Base-by-base conservation (phyloP, 192 early-diverging fungal genomes). In the Backusella tuberculispora region DNA sequence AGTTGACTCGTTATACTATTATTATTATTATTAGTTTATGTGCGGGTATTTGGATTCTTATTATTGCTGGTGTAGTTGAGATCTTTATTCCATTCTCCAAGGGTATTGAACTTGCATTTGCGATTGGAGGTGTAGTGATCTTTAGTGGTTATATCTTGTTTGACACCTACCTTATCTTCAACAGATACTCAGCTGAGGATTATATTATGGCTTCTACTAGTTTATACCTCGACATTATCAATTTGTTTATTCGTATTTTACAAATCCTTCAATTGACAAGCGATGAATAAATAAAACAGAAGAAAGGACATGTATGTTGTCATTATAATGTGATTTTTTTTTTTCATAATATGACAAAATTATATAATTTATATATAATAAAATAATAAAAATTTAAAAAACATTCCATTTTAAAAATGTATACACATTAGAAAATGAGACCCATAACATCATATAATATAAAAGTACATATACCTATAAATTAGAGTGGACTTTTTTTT, bases 71-170 rank as follows among this genome's bases (percentile, higher is more conserved):
- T 13, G 69, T 95, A 50, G 79, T 95, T 40, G 82, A 89, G 77
- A 78, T 92, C 9, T 92, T 95, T 73, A 45, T 95, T 45, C 93
- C 93, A 1, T 95, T 95, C 79, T 84, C 74, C 68, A 65, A 78
- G 37, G 73, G 81, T 6, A 74, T 90, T 24, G 84, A 92, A 73
- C 74, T 94, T 29, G 78, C 86, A 48, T 69, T 92, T 38, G 89
- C 90, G 3, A 76, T 88, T n/a, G 75, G 84, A 29, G 85, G 80
- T 2, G 92, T 90, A 3, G 64, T 95, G 10, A 73, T 95, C 29
- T 95, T 95, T 83, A 90, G 87, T 65, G 91, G 90, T 8, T 95
- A 91, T 82, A 92, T 95, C 63, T 72, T 93, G 40, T 91, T 87
- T 66, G 93, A 95, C 80, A 95, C 93, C 5, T 86, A 88, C 60